Evolutionary conservation across 176 grass and related monocot species (phyloP).

Genomic region (Phoenix roebelenii): DNA sequence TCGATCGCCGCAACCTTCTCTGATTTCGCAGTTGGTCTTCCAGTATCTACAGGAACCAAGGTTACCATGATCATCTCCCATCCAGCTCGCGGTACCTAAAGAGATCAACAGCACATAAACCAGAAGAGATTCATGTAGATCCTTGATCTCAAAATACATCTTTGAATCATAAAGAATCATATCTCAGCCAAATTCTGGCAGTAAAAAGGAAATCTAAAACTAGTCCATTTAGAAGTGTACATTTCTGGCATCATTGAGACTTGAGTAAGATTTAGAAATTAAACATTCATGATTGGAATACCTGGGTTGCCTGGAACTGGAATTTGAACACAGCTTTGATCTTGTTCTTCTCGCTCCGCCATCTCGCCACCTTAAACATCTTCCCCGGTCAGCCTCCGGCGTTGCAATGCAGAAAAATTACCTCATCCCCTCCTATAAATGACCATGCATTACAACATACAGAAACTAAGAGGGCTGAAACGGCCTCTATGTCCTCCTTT

Average conservation of each 20-base stretch:
- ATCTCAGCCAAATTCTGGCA: no score
- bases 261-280: no score
- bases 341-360: conserved; percentile 73
- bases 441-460: conserved; percentile 2
- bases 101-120: neutral
- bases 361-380: conserved; percentile 83
- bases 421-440: conserved; percentile 6
- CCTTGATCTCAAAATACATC: no score
- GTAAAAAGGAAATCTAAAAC: no score
- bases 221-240: no score
- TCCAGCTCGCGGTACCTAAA: conserved; percentile 53
- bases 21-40: conserved; percentile 65
- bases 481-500: neutral
- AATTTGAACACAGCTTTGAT: conserved; percentile 87
- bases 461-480: no score
- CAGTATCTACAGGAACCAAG: conserved; percentile 61
- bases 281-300: neutral
- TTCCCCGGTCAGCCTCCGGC: conserved; percentile 4
- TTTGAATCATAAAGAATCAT: no score
- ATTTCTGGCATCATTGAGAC: no score
- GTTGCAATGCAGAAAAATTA: conserved; percentile 21
- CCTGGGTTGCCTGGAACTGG: conserved; percentile 78
- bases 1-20: conserved; percentile 45
- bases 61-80: conserved; percentile 75
- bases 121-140: no score